These are phyloP conservation scores for Colletotrichum chrysophilum DNA, from an alignment of 2,329 filamentous ascomycete genomes.

Conservation along the genomic window DNA sequence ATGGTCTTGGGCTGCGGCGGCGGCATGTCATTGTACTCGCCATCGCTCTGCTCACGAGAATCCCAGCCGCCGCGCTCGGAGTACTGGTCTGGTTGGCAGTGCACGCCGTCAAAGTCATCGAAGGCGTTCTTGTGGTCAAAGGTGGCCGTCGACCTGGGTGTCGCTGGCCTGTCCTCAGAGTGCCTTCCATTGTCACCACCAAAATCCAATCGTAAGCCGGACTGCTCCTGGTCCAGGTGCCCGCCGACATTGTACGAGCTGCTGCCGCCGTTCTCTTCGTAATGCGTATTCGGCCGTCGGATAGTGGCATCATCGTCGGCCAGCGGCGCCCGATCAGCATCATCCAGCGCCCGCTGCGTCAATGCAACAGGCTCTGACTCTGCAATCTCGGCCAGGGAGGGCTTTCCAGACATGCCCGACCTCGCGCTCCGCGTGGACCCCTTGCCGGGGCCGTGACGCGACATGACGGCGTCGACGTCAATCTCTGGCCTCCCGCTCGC, in stretches of 20 bases:
- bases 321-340: slow-evolving; percentile 51
- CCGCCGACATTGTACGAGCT: slow-evolving; percentile 31
- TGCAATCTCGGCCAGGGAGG: slow-evolving; percentile 61
- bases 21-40: neutral
- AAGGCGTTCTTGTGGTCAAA: slow-evolving; percentile 68
- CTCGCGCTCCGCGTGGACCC: slow-evolving; percentile 55
- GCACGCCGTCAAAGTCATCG: slow-evolving; percentile 82
- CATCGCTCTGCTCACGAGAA: slow-evolving; percentile 12
- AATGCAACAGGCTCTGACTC: slow-evolving; percentile 60
- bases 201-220: slow-evolving; percentile 11
- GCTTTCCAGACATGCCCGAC: slow-evolving; percentile 44
- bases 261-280: slow-evolving; percentile 9
- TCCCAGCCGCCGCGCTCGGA: slow-evolving; percentile 22
- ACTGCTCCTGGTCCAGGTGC: slow-evolving; percentile 31
- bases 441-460: slow-evolving; percentile 61
- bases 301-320: slow-evolving; percentile 42
- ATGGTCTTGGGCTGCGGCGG: slow-evolving; percentile 24
- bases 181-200: slow-evolving; percentile 1
- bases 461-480: slow-evolving; percentile 46
- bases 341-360: slow-evolving; percentile 57
- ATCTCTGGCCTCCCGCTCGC: slow-evolving; percentile 40
- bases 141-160: slow-evolving; percentile 34
- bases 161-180: slow-evolving; percentile 29
- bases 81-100: slow-evolving; percentile 65
- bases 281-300: slow-evolving; percentile 26